Evolutionary conservation across 768 basidiomycete species (phyloP).

Genomic region (Calocera viscosa): DNA sequence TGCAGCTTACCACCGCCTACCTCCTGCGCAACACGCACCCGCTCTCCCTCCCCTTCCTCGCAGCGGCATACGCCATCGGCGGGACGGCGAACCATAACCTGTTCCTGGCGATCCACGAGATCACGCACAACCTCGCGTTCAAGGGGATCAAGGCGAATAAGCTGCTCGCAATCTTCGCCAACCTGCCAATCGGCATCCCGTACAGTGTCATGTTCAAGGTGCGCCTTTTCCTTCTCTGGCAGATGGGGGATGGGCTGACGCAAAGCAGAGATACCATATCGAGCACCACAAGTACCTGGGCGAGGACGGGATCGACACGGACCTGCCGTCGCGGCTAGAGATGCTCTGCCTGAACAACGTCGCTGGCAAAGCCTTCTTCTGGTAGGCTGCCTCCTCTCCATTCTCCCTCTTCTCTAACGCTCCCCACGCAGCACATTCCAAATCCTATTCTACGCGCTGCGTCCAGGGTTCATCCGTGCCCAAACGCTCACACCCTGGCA

Average conservation of each 20-base stretch:
- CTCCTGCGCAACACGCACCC: constrained; percentile 56
- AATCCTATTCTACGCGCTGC: constrained; percentile 93
- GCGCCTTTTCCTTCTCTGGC: constrained; percentile 12
- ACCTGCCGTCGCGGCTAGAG: constrained; percentile 79
- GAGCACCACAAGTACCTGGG: constrained; percentile 95
- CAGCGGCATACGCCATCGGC: constrained; percentile 72
- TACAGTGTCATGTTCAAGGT: constrained; percentile 95
- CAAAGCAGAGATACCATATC: constrained; percentile 66
- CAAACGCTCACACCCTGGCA: constrained; percentile 81
- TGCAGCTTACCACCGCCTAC: constrained; percentile 58
- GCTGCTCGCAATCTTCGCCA: constrained; percentile 76
- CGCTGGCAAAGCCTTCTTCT: constrained; percentile 94
- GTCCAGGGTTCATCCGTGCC: constrained; percentile 80
- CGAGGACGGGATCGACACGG: constrained; percentile 92
- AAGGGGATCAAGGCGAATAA: constrained; percentile 71
- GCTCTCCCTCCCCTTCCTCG: constrained; percentile 56
- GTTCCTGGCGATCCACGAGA: constrained; percentile 96
- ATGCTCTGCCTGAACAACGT: constrained; percentile 84
- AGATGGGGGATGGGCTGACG: background rate
- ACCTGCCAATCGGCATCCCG: constrained; percentile 86
- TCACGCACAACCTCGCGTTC: constrained; percentile 96
- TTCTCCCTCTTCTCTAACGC: background rate
- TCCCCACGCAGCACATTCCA: constrained; percentile 67
- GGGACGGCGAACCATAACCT: constrained; percentile 96
- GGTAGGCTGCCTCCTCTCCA: constrained; percentile 42